A percentile compares a stretch with the other conserved stretches of the same genome.
phyloP scores from a whole-genome alignment of 352 stramenopile genomes.

The Pythium sp. region DNA sequence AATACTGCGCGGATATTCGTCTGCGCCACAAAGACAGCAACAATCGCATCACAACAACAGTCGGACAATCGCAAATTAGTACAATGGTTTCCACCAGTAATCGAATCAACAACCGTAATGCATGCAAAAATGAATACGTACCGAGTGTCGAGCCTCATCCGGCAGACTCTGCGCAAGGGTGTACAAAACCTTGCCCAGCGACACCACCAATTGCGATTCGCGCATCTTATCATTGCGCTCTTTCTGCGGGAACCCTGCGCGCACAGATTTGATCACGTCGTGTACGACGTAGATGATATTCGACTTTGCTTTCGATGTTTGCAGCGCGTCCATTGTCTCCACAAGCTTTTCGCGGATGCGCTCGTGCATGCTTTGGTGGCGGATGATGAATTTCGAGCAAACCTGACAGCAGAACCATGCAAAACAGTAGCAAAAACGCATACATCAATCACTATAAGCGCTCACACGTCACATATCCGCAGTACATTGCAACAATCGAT shows the following conservation, averaged over 20 bases:
- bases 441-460: not conserved
- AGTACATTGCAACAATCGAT: not conserved
- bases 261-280: conserved; percentile 77
- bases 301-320: conserved; percentile 60
- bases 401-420: conserved; percentile 33
- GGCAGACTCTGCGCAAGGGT: conserved; percentile 59
- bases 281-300: conserved; percentile 85
- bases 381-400: conserved; percentile 83
- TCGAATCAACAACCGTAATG: not conserved
- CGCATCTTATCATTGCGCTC: conserved; percentile 79
- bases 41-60: conserved; percentile 1
- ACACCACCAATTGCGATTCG: conserved; percentile 57
- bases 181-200: conserved; percentile 68
- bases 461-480: conserved; percentile 1
- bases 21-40: conserved; percentile 22
- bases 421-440: conserved; percentile 8
- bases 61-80: conserved; percentile 8
- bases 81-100: not conserved
- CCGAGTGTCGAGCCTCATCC: conserved; percentile 54
- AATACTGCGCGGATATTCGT: conserved; percentile 72
- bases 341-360: conserved; percentile 70
- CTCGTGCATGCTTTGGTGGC: conserved; percentile 69
- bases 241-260: conserved; percentile 61
- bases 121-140: conserved; percentile 33
- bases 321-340: conserved; percentile 58